Base-by-base conservation (phyloP, 2,329 filamentous ascomycete species). In the Fusarium siculi region DNA sequence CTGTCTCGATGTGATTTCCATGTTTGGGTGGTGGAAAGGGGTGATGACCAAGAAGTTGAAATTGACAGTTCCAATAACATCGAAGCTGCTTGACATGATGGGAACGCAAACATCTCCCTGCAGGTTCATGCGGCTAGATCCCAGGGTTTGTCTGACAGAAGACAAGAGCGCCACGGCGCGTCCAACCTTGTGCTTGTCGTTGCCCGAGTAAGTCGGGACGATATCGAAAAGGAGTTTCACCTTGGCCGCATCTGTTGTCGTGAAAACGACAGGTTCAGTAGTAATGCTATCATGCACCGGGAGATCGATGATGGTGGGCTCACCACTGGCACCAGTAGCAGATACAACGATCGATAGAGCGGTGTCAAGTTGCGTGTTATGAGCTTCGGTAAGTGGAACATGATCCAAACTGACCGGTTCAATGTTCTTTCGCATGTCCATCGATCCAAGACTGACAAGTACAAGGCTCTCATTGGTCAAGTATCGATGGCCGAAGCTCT, bases 1-100 rank as follows among this genome's bases (percentile, higher is more conserved):
- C 79, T 97, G 93, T 65, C 95, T 89, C 40, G 94, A 93, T 2
- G 93, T 96, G 73, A 98, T 91, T 63, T 93, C 93, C 92, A 99
- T 96, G 68, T 97, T 97, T 11, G 94, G 94, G 80, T 98, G 96
- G 23, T 91, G 89, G 83, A 99, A 99, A 1, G 96, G 96, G 2
- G 94, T 98, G 76, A 99, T 95, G 78, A 98, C 90, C 37, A 97
- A 85, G 80, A 98, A 98, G 81, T 98, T 98, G 87, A 99, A 99
- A 78, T 97, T 97, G 74, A 99, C 93, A 0, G 92, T 91, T 21
- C 96, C 97, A 74, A 99, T 98, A 15, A 98, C 92, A 68, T 98
- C 96, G 39, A 98, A 85, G 67, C 89, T 93, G 40, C 92, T 91
- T 37, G 93, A 93, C 78, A 98, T 88, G 70, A 99, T 96, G 0